These are phyloP conservation scores for Ilex paraguariensis DNA, from an alignment of 305 asterid genomes.

Conservation along the genomic window DNA sequence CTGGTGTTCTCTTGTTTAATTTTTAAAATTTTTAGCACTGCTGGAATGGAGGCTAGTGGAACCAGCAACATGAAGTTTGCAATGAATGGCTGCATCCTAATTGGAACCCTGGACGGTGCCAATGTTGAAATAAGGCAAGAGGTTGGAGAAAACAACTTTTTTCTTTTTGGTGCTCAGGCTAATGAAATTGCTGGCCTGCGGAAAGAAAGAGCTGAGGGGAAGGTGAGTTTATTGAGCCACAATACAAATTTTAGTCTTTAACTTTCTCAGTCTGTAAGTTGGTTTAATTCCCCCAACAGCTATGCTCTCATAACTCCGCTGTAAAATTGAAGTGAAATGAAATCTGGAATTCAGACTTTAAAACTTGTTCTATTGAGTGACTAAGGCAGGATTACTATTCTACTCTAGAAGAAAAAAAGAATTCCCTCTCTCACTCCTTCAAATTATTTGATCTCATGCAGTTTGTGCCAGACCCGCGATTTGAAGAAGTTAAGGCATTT, in stretches of 20 bases:
- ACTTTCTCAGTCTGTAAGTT: not conserved
- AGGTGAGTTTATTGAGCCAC: constrained; percentile 27
- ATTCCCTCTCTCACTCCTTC: no score
- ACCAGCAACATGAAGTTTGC: constrained; percentile 72
- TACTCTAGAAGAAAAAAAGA: no score
- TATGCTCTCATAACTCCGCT: no score
- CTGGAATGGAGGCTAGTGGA: constrained; percentile 81
- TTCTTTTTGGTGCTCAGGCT: constrained; percentile 57
- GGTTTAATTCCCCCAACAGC: no score
- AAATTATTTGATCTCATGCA: constrained; percentile 16
- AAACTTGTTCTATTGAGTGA: no score
- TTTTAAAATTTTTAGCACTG: constrained; percentile 31
- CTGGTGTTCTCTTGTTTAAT: no score
- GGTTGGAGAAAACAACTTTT: constrained; percentile 57
- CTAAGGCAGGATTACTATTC: no score
- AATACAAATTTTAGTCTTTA: not conserved
- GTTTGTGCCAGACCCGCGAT: constrained; percentile 57
- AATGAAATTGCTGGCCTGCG: constrained; percentile 56
- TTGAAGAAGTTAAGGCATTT: constrained; percentile 59
- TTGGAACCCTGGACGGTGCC: constrained; percentile 69
- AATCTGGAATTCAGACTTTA: no score
- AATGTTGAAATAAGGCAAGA: constrained; percentile 66
- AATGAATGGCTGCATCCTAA: constrained; percentile 61
- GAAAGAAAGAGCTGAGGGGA: constrained; percentile 59
- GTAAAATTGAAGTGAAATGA: no score